These are phyloP conservation scores for Iodosphaeria phyllophila DNA, from an alignment of 2,329 filamentous ascomycete genomes.

Conservation along the genomic window DNA sequence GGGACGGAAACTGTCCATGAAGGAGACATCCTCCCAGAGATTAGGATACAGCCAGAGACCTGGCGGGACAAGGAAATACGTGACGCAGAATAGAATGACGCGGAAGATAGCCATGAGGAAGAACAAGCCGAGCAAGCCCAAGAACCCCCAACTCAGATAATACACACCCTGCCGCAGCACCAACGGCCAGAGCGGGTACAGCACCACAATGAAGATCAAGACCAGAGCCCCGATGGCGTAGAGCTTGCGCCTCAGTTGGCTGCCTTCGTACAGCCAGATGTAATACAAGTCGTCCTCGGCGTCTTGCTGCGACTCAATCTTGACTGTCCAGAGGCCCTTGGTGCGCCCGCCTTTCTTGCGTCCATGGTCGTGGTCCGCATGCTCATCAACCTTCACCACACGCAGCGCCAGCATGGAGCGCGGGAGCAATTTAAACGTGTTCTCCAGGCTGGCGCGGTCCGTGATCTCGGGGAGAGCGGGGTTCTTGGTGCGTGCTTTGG, in stretches of 20 bases:
- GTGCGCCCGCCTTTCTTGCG: conserved; percentile 68
- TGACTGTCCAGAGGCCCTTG: conserved; percentile 92
- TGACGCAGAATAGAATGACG: conserved; percentile 82
- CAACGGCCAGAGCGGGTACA: conserved; percentile 93
- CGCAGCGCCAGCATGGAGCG: conserved; percentile 86
- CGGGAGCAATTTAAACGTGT: conserved; percentile 85
- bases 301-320: conserved; percentile 92
- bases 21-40: conserved; percentile 94
- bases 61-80: conserved; percentile 66
- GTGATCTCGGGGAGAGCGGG: conserved; percentile 72
- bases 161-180: conserved; percentile 84
- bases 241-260: conserved; percentile 83
- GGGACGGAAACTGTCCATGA: conserved; percentile 91
- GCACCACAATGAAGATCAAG: conserved; percentile 70
- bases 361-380: conserved; percentile 54
- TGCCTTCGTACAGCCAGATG: conserved; percentile 88
- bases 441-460: conserved; percentile 76
- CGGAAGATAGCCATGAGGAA: conserved; percentile 97
- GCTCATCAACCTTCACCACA: conserved; percentile 64
- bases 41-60: conserved; percentile 98
- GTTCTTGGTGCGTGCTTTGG: conserved; percentile 80
- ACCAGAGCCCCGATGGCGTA: conserved; percentile 72
- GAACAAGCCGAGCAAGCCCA: conserved; percentile 79
- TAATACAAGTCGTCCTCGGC: conserved; percentile 79
- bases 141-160: conserved; percentile 89